Percentiles rank a stretch among this genome's conserved stretches.
phyloP scores from a whole-genome alignment of 805 yeast species.

The Blastobotrys muscicola region DNA sequence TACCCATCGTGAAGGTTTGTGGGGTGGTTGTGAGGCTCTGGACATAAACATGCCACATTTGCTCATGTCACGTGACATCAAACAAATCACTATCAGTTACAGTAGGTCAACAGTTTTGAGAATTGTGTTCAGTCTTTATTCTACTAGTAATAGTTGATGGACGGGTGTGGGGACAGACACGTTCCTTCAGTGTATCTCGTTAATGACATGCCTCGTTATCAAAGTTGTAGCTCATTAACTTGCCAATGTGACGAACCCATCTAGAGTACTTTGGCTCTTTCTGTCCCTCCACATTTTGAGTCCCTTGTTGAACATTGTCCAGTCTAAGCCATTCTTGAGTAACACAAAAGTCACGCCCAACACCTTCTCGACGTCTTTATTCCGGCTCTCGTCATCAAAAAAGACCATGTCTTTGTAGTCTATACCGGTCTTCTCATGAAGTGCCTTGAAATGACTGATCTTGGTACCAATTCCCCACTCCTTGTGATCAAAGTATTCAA shows the following conservation, averaged over 20 bases:
- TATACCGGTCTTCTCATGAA: conserved; percentile 40
- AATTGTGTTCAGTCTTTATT: too few relatives aligned
- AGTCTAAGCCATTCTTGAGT: conserved; percentile 52
- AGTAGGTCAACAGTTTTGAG: too few relatives aligned
- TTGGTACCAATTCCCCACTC: conserved; percentile 37
- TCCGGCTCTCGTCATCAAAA: conserved; percentile 75
- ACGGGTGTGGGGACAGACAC: too few relatives aligned
- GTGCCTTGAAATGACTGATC: conserved; percentile 43
- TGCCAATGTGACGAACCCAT: too few relatives aligned
- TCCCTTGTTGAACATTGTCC: conserved; percentile 39
- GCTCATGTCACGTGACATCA: too few relatives aligned
- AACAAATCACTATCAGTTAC: too few relatives aligned
- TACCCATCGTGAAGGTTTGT: not conserved
- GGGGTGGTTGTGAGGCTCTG: too few relatives aligned
- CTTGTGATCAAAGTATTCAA: conserved; percentile 37
- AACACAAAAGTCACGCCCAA: conserved; percentile 64
- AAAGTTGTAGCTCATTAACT: too few relatives aligned
- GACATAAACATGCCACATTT: too few relatives aligned
- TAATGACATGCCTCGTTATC: too few relatives aligned
- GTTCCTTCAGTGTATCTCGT: too few relatives aligned
- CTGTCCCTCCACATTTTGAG: conserved; percentile 12
- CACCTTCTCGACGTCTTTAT: conserved; percentile 55
- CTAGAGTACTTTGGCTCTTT: not conserved
- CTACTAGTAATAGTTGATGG: too few relatives aligned
- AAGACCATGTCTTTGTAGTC: conserved; percentile 44